phyloP scores from a whole-genome alignment of 2,329 filamentous ascomycete species.

The Cercospora berteroae region DNA sequence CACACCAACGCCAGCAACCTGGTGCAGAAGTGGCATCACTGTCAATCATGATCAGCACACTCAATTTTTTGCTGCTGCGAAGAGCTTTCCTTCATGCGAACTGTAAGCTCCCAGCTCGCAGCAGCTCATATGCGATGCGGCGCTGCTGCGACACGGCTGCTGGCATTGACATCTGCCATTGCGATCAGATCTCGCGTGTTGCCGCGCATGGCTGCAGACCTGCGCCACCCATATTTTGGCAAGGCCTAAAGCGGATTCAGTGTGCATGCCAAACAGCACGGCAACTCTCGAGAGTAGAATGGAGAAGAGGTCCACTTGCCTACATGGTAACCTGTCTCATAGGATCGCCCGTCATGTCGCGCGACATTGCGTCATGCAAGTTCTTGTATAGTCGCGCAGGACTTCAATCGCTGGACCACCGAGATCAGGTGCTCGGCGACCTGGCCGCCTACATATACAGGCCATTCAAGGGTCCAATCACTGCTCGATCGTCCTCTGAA shows the following conservation, averaged over 20 bases:
- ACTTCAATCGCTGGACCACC: constrained; percentile 7
- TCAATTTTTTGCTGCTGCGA: neutral
- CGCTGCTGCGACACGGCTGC: constrained; percentile 14
- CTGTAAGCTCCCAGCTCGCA: neutral
- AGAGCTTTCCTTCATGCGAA: neutral
- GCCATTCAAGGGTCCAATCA: constrained; percentile 26
- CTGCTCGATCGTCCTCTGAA: constrained; percentile 32
- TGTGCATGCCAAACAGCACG: constrained; percentile 24
- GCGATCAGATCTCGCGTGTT: constrained; percentile 22
- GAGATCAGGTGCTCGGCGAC: constrained; percentile 11
- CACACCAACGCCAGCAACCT: constrained; percentile 22
- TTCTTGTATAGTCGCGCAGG: constrained; percentile 4
- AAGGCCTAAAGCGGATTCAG: constrained; percentile 13
- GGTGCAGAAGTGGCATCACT: constrained; percentile 19
- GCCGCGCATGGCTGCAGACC: constrained; percentile 23
- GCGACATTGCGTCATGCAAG: constrained; percentile 11
- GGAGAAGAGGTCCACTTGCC: constrained; percentile 14
- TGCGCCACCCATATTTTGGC: constrained; percentile 20
- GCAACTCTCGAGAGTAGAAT: constrained; percentile 19
- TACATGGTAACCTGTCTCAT: constrained; percentile 15
- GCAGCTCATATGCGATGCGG: neutral
- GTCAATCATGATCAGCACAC: constrained; percentile 18
- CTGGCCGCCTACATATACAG: constrained; percentile 17
- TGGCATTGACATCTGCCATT: constrained; percentile 25
- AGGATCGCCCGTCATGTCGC: constrained; percentile 15